Conservation (phyloP, 1,284 basidiomycete genomes). For the Cutaneotrichosporon dermatis region DNA sequence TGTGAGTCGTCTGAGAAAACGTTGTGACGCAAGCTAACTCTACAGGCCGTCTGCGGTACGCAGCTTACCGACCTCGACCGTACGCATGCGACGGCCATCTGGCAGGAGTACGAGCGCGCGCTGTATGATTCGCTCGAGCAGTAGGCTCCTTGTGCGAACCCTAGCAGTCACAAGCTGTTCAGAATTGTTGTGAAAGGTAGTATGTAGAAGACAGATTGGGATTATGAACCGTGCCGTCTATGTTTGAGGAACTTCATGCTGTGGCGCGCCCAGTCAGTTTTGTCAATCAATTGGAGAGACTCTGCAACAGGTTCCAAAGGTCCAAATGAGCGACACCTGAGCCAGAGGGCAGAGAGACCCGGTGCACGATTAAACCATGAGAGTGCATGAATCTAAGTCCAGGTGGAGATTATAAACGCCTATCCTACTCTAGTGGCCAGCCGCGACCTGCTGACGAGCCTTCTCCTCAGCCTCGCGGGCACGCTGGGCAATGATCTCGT, state of each 20-base stretch:
- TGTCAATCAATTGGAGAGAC: too few species aligned
- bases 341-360: too few species aligned
- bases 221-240: too few species aligned
- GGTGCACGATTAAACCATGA: neutral
- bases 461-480: conserved; percentile 22
- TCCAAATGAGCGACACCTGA: too few species aligned
- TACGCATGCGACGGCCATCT: neutral
- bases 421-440: neutral
- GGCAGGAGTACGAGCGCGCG: conserved; percentile 1
- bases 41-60: conserved; percentile 1
- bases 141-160: neutral
- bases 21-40: neutral
- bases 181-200: too few species aligned
- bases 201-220: too few species aligned
- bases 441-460: conserved; percentile 12
- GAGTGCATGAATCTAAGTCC: neutral
- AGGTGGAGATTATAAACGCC: too few species aligned
- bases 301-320: too few species aligned
- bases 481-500: conserved; percentile 20
- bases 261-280: too few species aligned
- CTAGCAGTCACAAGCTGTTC: too few species aligned
- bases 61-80: conserved; percentile 8
- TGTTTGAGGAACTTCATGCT: too few species aligned
- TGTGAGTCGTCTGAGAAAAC: conserved; percentile 7
- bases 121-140: conserved; percentile 4